A percentile compares a stretch with the other conserved stretches of the same genome.
Evolutionary conservation across 805 yeast species (phyloP).

Genomic region (Yarrowia porcina): DNA sequence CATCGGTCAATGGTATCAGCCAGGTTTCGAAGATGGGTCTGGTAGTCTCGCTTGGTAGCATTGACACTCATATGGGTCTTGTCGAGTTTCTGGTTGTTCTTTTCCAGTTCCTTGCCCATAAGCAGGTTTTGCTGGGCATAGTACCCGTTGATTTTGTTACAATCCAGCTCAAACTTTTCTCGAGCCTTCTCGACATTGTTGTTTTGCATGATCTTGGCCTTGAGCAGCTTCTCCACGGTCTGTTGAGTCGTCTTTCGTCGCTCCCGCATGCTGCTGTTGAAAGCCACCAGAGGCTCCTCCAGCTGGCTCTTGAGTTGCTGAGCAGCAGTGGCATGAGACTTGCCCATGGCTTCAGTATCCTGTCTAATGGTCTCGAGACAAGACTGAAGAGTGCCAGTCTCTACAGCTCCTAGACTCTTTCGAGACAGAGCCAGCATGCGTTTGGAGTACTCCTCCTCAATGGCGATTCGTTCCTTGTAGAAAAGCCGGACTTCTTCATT

Average conservation of each 20-base stretch:
- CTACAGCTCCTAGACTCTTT: constrained; percentile 52
- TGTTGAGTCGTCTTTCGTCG: constrained; percentile 56
- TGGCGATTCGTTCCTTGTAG: constrained; percentile 52
- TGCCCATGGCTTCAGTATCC: constrained; percentile 58
- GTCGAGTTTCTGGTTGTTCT: constrained; percentile 53
- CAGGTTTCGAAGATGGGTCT: constrained; percentile 49
- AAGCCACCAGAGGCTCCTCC: constrained; percentile 52
- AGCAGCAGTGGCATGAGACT: constrained; percentile 53
- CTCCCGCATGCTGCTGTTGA: constrained; percentile 50
- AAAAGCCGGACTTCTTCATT: constrained; percentile 49
- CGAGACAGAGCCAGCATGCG: constrained; percentile 51
- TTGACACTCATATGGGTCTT: constrained; percentile 47
- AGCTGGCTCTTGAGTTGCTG: constrained; percentile 51
- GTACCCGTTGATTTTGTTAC: constrained; percentile 55
- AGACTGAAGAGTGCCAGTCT: constrained; percentile 56
- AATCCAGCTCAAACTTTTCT: constrained; percentile 54
- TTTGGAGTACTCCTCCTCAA: constrained; percentile 72
- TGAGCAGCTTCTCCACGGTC: constrained; percentile 53
- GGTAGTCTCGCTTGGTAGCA: constrained; percentile 54
- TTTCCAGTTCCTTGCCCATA: constrained; percentile 70
- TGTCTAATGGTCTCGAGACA: constrained; percentile 56
- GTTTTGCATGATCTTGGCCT: constrained; percentile 44
- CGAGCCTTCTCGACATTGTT: constrained; percentile 38
- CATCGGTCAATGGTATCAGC: constrained; percentile 60
- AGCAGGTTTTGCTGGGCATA: constrained; percentile 62